Conservation (phyloP, 2,329 filamentous ascomycete genomes). For the Hypoxylon sp. region DNA sequence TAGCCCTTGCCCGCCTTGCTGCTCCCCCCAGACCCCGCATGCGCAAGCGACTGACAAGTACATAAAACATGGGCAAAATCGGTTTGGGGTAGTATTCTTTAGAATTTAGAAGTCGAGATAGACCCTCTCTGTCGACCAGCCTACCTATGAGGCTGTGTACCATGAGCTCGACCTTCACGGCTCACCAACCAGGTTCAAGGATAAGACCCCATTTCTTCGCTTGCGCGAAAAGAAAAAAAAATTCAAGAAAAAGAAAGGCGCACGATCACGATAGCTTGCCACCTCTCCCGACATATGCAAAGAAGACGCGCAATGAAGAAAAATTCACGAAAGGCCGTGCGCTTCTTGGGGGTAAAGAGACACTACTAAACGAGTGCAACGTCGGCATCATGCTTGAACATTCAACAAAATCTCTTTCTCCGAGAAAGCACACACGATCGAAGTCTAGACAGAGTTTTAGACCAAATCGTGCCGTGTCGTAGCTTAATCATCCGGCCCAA, state of each 20-base stretch:
- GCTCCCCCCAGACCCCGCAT: constrained; percentile 38
- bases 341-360: constrained; percentile 14
- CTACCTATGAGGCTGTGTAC: constrained; percentile 41
- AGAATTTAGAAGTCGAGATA: constrained; percentile 19
- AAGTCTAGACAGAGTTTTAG: constrained; percentile 22
- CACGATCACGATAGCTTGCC: constrained; percentile 33
- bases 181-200: constrained; percentile 37
- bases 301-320: constrained; percentile 29
- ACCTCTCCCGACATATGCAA: constrained; percentile 32
- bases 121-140: constrained; percentile 21
- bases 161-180: constrained; percentile 26
- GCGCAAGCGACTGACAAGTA: not conserved
- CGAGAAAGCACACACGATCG: constrained; percentile 32
- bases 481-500: constrained; percentile 28
- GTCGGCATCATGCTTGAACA: constrained; percentile 34
- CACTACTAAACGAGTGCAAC: constrained; percentile 44
- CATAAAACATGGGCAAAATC: constrained; percentile 16
- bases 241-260: constrained; percentile 11
- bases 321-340: constrained; percentile 33
- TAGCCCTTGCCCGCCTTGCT: constrained; percentile 32
- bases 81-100: constrained; percentile 30
- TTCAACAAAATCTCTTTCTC: constrained; percentile 28
- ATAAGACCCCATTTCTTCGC: constrained; percentile 17
- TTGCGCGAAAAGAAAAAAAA: constrained; percentile 10
- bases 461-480: constrained; percentile 11